phyloP scores from a whole-genome alignment of 768 basidiomycete species.

The Kwoniella bestiolae region DNA sequence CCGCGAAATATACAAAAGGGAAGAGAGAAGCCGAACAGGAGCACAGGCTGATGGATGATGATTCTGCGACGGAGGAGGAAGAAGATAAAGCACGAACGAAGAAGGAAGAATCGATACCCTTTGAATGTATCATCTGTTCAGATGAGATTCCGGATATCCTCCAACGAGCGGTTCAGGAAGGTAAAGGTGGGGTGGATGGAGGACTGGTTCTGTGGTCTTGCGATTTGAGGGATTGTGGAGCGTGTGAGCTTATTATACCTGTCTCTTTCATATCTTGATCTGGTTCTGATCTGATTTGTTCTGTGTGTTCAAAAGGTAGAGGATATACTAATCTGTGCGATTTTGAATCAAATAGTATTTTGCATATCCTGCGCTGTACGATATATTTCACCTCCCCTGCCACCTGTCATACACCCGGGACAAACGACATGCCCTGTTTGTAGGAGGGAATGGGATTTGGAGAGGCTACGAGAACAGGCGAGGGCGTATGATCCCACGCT shows the following conservation, averaged over 20 bases:
- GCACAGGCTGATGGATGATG: neutral
- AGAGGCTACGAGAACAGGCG: slow-evolving; percentile 1
- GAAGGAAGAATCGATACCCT: neutral
- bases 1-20: neutral
- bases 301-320: neutral
- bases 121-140: slow-evolving; percentile 19
- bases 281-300: neutral
- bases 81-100: neutral
- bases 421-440: slow-evolving; percentile 9
- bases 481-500: slow-evolving; percentile 8
- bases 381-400: neutral
- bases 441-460: slow-evolving; percentile 18
- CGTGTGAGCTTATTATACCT: slow-evolving; percentile 6
- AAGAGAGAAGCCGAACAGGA: neutral
- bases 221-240: slow-evolving; percentile 20
- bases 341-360: slow-evolving; percentile 12
- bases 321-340: neutral
- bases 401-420: neutral
- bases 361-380: slow-evolving; percentile 17
- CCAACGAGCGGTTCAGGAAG: neutral
- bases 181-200: slow-evolving; percentile 23
- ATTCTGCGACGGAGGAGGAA: neutral
- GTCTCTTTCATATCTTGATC: neutral
- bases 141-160: slow-evolving; percentile 8
- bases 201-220: slow-evolving; percentile 21